Evolutionary conservation across 208 protist species (phyloP), one percentile per base, ranked within the genome.

Genomic region (Wallacemonas sp.): DNA sequence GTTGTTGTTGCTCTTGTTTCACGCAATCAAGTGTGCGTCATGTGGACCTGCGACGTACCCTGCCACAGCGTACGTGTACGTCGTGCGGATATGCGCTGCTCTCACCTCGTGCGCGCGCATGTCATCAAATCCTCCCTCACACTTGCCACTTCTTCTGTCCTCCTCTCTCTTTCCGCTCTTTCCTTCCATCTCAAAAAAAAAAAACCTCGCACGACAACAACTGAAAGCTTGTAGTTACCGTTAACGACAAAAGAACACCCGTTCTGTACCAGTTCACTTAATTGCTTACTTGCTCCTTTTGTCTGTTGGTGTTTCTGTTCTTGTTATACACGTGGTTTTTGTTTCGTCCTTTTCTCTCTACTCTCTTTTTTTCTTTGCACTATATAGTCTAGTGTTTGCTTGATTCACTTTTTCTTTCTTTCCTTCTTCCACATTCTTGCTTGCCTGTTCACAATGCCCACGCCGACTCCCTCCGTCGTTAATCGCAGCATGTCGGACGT

Each of bases 381-480:
- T 8, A 2, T 46, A 44, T 12, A 39, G 17, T 48, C 46, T 2
- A 33, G 30, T 41, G 3, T 57, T 30, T 60, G 4, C 17, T 39
- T 41, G 44, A 21, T 58, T 44, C 48, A 47, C 44, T 60, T 68
- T 49, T 27, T 41, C 16, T n/a, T 48, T 55, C 8, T 65, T 55
- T 55, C 44, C 11, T 30, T 54, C 6, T 54, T n/a, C 26, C 36
- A 32, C 39, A 41, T 48, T 49, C 8, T 34, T 48, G 44, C 27
- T 30, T 47, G 44, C 24, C 46, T 21, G n/a, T 38, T 55, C 1
- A 34, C 27, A 33, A 82, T 83, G 76, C 24, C 55, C 16, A 84
- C 73, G 0, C 80, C 74, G 0, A 73, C 77, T 24, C 70, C 70
- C 43, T 80, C 78, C 1, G 33, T 77, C 30, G 39, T 83, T 0